Conservation (phyloP, 2,329 filamentous ascomycete genomes). For the Clarireedia paspali region DNA sequence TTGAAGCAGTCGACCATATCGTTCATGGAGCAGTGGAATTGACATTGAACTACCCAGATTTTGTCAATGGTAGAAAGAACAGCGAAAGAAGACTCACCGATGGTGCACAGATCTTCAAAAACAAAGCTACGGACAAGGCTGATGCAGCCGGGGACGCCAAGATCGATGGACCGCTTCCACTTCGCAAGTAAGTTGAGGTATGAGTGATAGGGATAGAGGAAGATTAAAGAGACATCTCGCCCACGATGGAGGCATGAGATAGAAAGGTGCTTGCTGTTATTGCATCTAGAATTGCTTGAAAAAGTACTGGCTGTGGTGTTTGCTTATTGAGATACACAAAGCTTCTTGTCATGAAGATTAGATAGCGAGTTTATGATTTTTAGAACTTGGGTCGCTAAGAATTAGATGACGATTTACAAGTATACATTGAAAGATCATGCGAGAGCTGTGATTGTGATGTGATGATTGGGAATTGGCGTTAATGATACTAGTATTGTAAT, state of each 20-base stretch:
- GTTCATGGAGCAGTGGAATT: slow-evolving; percentile 66
- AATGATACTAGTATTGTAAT: no score
- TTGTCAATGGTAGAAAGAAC: slow-evolving; percentile 51
- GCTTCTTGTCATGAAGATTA: not conserved
- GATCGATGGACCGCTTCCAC: no score
- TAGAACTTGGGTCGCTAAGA: not conserved
- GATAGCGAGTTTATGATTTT: slow-evolving; percentile 5
- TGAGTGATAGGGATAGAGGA: not conserved
- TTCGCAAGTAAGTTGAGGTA: not conserved
- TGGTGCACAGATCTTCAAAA: slow-evolving; percentile 28
- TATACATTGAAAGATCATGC: no score
- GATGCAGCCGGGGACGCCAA: no score
- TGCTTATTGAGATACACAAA: slow-evolving; percentile 8
- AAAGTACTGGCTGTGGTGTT: not conserved
- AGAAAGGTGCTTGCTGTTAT: not conserved
- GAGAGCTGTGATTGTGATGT: no score
- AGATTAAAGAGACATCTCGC: not conserved
- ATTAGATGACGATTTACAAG: no score
- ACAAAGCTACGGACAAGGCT: slow-evolving; percentile 19
- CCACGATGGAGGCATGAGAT: not conserved
- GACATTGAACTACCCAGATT: slow-evolving; percentile 73
- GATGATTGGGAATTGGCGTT: no score
- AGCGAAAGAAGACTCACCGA: slow-evolving; percentile 32
- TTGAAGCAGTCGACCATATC: slow-evolving; percentile 66
- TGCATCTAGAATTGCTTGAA: slow-evolving; percentile 2